Evolutionary conservation across 176 grass and related monocot species (phyloP).

Genomic region (Carex kokanica): DNA sequence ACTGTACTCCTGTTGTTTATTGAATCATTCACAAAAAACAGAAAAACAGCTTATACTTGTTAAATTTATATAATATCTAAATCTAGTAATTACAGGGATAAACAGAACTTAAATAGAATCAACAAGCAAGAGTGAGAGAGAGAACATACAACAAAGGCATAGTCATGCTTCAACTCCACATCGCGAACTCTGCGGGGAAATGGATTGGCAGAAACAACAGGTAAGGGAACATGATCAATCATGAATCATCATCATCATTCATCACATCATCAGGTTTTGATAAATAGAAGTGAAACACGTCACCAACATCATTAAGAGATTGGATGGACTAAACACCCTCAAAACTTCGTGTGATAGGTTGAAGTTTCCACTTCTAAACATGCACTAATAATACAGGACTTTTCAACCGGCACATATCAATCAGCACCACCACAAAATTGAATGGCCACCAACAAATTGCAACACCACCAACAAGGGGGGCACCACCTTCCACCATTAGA

Average conservation of each 20-base stretch:
- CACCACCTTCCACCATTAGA: slow-evolving; percentile 25
- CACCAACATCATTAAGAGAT: slow-evolving; percentile 93
- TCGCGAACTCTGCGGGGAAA: slow-evolving; percentile 85
- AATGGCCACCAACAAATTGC: slow-evolving; percentile 32
- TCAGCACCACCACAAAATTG: slow-evolving; percentile 30
- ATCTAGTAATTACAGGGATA: neutral
- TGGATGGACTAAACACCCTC: slow-evolving; percentile 32
- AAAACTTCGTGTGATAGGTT: slow-evolving; percentile 27
- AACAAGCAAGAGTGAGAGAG: neutral
- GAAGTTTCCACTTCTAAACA: slow-evolving; percentile 26
- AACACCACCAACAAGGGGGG: slow-evolving; percentile 30
- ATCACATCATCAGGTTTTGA: slow-evolving; percentile 27
- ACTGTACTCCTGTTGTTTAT: slow-evolving; percentile 65
- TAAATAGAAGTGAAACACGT: slow-evolving; percentile 82
- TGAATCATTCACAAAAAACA: neutral
- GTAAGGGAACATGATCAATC: slow-evolving; percentile 66
- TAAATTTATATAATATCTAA: neutral
- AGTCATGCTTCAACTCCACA: slow-evolving; percentile 99
- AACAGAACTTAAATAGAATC: neutral
- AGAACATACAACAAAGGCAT: slow-evolving; percentile 91
- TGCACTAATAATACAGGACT: slow-evolving; percentile 24
- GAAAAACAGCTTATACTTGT: neutral
- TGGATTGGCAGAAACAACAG: slow-evolving; percentile 82
- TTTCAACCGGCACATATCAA: slow-evolving; percentile 24
- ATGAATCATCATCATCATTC: slow-evolving; percentile 38